phyloP scores from a whole-genome alignment of 2,329 filamentous ascomycete genomes.

The Penicillium rolfsii region DNA sequence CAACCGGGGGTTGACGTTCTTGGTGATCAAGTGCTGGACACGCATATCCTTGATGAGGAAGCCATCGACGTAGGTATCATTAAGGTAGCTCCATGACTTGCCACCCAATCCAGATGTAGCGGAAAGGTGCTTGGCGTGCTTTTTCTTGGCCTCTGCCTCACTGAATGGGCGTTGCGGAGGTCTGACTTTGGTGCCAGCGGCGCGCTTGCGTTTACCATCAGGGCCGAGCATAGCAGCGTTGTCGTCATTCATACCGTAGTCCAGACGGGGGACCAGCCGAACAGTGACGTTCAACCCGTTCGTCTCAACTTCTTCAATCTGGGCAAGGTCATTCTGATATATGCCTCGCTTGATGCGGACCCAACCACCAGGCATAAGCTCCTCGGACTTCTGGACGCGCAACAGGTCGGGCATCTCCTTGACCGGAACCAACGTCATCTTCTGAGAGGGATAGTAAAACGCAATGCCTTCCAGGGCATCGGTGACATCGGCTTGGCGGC shows the following conservation, averaged over 20 bases:
- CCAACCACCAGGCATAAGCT: constrained; percentile 84
- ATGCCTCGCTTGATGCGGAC: constrained; percentile 82
- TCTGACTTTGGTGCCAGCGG: constrained; percentile 60
- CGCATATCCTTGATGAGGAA: constrained; percentile 94
- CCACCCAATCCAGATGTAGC: constrained; percentile 57
- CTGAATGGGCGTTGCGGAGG: constrained; percentile 91
- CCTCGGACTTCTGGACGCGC: constrained; percentile 82
- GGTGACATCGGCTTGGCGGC: constrained; percentile 82
- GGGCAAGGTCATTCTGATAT: constrained; percentile 86
- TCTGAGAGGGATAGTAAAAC: constrained; percentile 86
- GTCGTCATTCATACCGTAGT: constrained; percentile 90
- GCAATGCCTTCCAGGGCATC: constrained; percentile 80
- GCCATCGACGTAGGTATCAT: constrained; percentile 88
- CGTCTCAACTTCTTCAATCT: constrained; percentile 88
- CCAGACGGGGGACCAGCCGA: constrained; percentile 83
- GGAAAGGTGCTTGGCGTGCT: constrained; percentile 67
- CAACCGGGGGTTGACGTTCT: constrained; percentile 87
- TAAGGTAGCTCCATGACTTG: constrained; percentile 81
- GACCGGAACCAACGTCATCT: constrained; percentile 86
- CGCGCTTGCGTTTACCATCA: constrained; percentile 79
- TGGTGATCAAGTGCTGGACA: constrained; percentile 80
- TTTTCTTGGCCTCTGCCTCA: constrained; percentile 88
- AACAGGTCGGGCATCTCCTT: constrained; percentile 98
- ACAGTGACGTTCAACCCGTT: constrained; percentile 89
- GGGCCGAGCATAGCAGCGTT: constrained; percentile 52